These are phyloP conservation scores for Agapanthus africanus DNA, from an alignment of 106 monocot species.

Conservation along the genomic window DNA sequence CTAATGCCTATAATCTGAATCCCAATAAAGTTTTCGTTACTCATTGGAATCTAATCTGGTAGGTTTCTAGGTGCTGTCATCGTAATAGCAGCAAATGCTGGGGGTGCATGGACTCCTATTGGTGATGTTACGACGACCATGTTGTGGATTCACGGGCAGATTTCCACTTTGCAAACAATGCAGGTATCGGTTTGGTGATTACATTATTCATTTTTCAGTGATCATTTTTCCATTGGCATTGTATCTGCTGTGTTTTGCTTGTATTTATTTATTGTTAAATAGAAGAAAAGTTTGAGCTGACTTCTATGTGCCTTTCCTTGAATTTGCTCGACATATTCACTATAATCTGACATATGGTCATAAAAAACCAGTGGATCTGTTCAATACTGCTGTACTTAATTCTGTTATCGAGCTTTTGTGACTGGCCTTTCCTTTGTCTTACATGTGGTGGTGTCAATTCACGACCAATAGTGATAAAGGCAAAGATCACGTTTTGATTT, in stretches of 20 bases:
- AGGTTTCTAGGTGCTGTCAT: conserved; percentile 97
- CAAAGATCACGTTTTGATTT: no score
- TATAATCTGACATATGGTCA: not conserved
- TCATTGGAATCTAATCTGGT: conserved; percentile 17
- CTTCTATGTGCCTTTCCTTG: not conserved
- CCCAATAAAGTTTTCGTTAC: no score
- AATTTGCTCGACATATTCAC: no score
- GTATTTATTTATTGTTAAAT: not conserved
- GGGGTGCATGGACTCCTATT: conserved; percentile 99
- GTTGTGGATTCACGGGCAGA: conserved; percentile 99
- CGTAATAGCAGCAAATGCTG: conserved; percentile 99
- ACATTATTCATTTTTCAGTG: not conserved
- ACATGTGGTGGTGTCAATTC: no score
- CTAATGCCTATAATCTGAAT: no score
- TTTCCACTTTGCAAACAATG: conserved; percentile 71
- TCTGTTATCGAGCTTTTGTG: no score
- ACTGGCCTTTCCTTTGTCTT: no score
- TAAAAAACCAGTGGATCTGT: not conserved
- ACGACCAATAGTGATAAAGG: no score
- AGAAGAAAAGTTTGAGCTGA: not conserved
- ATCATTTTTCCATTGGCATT: not conserved
- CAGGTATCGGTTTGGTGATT: conserved; percentile 31
- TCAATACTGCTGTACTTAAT: no score
- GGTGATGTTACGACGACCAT: conserved; percentile 99
- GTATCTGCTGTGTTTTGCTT: not conserved